These are phyloP conservation scores for Tulasnella sp. DNA, from an alignment of 768 basidiomycete genomes.

Conservation along the genomic window DNA sequence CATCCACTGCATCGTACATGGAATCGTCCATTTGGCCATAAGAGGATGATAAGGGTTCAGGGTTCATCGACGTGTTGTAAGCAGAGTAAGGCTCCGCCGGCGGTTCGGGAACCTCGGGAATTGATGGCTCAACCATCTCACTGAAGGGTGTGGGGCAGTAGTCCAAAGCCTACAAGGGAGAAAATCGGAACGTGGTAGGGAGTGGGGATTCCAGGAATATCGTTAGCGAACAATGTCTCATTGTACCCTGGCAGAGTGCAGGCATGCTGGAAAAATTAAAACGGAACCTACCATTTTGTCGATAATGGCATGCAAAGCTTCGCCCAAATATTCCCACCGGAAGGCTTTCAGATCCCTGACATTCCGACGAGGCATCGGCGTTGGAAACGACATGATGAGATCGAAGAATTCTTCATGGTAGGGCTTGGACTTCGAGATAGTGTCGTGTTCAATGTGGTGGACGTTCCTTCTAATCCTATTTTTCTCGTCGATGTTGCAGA, in stretches of 20 bases:
- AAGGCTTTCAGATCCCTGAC: slow-evolving; percentile 77
- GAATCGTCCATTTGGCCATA: slow-evolving; percentile 2
- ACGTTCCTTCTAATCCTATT: slow-evolving; percentile 90
- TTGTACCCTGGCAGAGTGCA: too few relatives aligned
- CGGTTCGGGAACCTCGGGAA: slow-evolving; percentile 5
- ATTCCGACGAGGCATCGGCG: slow-evolving; percentile 89
- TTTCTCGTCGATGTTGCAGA: slow-evolving; percentile 91
- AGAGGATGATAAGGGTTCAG: slow-evolving; percentile 2
- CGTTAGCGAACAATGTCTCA: not conserved
- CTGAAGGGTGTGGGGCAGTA: slow-evolving; percentile 11
- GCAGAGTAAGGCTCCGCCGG: slow-evolving; percentile 3
- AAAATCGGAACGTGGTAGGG: not conserved
- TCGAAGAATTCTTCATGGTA: slow-evolving; percentile 83
- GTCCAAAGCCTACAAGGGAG: slow-evolving; percentile 5
- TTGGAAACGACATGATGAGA: slow-evolving; percentile 90
- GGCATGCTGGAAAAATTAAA: too few relatives aligned
- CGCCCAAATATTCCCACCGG: slow-evolving; percentile 31
- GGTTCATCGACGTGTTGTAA: not conserved
- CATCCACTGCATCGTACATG: too few relatives aligned
- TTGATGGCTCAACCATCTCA: slow-evolving; percentile 14
- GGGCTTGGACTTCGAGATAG: slow-evolving; percentile 73
- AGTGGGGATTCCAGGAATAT: not conserved
- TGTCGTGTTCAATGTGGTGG: slow-evolving; percentile 82
- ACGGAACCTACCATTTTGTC: slow-evolving; percentile 30
- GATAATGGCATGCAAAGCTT: slow-evolving; percentile 33